Evolutionary conservation across 805 yeast genomes (phyloP).

Genomic region (Starmerella powellii): DNA sequence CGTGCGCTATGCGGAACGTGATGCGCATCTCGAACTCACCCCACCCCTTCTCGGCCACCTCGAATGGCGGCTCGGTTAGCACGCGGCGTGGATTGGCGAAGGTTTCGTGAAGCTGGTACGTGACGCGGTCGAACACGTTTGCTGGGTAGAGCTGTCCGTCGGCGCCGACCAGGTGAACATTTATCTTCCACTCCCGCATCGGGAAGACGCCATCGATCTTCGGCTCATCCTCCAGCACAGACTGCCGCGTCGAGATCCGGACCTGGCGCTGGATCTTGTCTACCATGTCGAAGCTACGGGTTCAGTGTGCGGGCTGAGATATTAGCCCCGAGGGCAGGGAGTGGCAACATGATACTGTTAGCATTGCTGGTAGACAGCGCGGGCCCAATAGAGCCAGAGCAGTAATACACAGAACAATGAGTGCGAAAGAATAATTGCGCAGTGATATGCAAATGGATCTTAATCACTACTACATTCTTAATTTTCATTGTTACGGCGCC

Average conservation of each 20-base stretch:
- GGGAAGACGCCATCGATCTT: conserved; percentile 86
- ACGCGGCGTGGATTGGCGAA: conserved; percentile 79
- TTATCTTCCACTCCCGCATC: conserved; percentile 85
- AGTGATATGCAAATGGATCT: no score
- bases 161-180: conserved; percentile 60
- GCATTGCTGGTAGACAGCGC: not conserved
- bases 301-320: no score
- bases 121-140: conserved; percentile 76
- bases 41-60: conserved; percentile 91
- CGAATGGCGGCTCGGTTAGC: conserved; percentile 72
- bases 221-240: conserved; percentile 65
- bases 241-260: conserved; percentile 77
- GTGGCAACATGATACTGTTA: not conserved
- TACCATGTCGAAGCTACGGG: conserved; percentile 11
- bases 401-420: no score
- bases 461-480: no score
- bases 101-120: conserved; percentile 89
- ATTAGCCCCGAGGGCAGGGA: no score
- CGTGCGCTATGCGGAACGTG: conserved; percentile 63
- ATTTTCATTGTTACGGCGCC: no score
- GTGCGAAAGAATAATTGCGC: no score
- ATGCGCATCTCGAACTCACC: conserved; percentile 91
- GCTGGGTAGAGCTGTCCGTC: conserved; percentile 80
- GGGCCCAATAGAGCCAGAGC: no score
- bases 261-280: conserved; percentile 65